Evolutionary conservation across 2,329 filamentous ascomycete genomes (phyloP), one percentile per base, ranked within the genome.

Genomic region (Colletotrichum viniferum): DNA sequence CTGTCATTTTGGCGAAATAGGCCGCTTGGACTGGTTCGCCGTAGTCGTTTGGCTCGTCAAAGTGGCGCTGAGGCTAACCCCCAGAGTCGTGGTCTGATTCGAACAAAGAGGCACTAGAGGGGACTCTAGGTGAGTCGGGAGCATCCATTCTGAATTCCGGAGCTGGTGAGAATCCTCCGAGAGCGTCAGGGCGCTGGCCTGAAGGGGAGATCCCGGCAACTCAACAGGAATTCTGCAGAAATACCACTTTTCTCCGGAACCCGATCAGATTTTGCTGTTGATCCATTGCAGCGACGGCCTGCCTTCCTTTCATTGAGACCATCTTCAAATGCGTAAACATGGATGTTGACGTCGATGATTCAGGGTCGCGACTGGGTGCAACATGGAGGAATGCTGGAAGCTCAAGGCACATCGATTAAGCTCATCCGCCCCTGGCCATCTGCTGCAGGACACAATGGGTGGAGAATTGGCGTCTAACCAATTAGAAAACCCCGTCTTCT

Each of bases 361-460:
- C 14, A 9, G 43, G 55, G 58, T 55, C 43, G n/a, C 0, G 43
- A 52, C 6, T 52, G 43, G 43, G n/a, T 52, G 63, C 58, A 52
- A 12, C 36, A 32, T 3, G 18, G 21, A 63, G 62, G 21, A 72
- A 67, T 52, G 43, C 58, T 34, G 32, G 32, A 28, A 63, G 36
- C 36, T 34, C 55, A 62, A 69, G 43, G 32, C 12, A 68, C 26
- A 16, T 67, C 24, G 63, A 68, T 73, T 75, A 75, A 75, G 69
- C 73, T 75, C 73, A 60, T 48, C 56, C 30, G 28, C 10, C 69
- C 73, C 72, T 55, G 62, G 73, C 43, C 69, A 62, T 34, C 52
- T 68, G 73, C 56, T 73, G 73, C 56, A 58, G 63, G 34, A 26
- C 32, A 30, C 28, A 28, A 71, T 61, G 26, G 34, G 55, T 56